These are phyloP conservation scores for Backusella tuberculispora DNA, from an alignment of 192 early-diverging fungal species.

Conservation along the genomic window DNA sequence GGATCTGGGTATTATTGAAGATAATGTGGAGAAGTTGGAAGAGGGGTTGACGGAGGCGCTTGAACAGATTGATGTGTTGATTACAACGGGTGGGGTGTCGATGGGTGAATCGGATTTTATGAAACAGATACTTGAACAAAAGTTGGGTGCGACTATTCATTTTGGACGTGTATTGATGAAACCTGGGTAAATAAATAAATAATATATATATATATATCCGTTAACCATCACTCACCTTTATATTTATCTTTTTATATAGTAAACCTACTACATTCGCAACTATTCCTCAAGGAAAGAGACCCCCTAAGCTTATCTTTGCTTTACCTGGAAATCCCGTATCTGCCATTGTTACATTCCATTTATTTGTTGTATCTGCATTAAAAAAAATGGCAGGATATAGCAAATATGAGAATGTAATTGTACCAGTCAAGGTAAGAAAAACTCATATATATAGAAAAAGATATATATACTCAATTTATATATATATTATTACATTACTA, in stretches of 20 bases:
- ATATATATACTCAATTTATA: not conserved
- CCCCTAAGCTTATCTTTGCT: conserved; percentile 75
- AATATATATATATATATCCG: no score
- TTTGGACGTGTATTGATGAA: conserved; percentile 94
- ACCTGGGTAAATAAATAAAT: conserved; percentile 86
- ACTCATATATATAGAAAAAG: not conserved
- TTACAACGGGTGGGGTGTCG: conserved; percentile 95
- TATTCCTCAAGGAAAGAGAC: conserved; percentile 42
- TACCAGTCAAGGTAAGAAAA: conserved; percentile 64
- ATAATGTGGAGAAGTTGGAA: conserved; percentile 66
- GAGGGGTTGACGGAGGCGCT: conserved; percentile 49
- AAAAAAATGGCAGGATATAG: conserved; percentile 76
- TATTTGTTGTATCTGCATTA: conserved; percentile 89
- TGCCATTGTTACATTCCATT: conserved; percentile 82
- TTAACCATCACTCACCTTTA: not conserved
- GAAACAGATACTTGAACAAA: conserved; percentile 83
- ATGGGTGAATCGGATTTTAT: conserved; percentile 97
- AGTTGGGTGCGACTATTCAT: conserved; percentile 75
- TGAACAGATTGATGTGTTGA: conserved; percentile 70
- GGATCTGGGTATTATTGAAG: conserved; percentile 77
- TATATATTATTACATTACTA: conserved; percentile 11
- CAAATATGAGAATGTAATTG: conserved; percentile 47
- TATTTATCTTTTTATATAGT: conserved; percentile 37
- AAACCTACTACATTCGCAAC: conserved; percentile 97
- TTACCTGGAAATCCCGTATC: conserved; percentile 97